These are phyloP conservation scores for Schizosaccharomyces versatilis DNA, from an alignment of 1,139 yeast species.

Conservation along the genomic window DNA sequence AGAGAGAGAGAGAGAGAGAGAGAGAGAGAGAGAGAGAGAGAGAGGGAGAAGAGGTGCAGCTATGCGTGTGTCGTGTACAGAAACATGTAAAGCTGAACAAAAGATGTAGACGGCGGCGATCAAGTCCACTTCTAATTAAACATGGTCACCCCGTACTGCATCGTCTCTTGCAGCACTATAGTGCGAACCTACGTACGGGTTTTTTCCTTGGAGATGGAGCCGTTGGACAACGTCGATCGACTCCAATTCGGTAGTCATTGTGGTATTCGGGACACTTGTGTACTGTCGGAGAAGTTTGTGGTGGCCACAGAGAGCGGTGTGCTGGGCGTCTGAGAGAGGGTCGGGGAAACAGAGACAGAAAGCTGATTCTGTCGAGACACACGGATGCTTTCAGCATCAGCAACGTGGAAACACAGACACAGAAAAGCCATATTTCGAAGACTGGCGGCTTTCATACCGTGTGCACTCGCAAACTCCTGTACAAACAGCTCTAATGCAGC, in stretches of 20 bases:
- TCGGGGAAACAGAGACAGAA: no score
- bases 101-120: no score
- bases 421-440: conserved; percentile 1
- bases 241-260: not conserved
- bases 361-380: no score
- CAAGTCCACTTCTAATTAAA: no score
- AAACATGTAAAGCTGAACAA: no score
- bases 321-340: not conserved
- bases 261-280: not conserved
- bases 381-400: not conserved
- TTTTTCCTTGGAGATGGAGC: not conserved
- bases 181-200: not conserved
- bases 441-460: not conserved
- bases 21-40: not conserved
- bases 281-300: not conserved
- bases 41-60: no score
- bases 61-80: no score
- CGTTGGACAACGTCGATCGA: not conserved
- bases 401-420: not conserved
- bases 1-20: not conserved
- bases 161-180: no score
- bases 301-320: not conserved
- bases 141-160: no score
- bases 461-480: not conserved
- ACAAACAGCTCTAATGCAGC: not conserved